Conservation (phyloP, 345 rosid species). For the Brassica incana region DNA sequence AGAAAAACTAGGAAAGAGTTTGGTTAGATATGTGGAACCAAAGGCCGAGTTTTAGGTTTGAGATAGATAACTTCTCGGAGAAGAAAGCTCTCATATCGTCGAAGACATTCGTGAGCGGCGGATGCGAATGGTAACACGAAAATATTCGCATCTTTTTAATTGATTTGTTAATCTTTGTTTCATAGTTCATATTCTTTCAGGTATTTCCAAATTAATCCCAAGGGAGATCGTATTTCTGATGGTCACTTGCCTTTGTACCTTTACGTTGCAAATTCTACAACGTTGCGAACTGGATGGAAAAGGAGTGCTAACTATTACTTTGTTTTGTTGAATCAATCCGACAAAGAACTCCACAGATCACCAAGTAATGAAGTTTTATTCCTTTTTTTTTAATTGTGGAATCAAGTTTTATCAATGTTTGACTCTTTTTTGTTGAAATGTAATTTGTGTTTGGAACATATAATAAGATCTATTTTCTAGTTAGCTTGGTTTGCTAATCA, state of each 20-base stretch:
- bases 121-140: slow-evolving; percentile 23
- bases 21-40: background rate
- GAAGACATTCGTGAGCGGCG: background rate
- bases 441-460: background rate
- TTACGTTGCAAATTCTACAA: background rate
- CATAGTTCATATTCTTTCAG: background rate
- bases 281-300: slow-evolving; percentile 9
- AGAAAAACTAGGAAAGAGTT: background rate
- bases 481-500: no score
- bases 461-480: background rate
- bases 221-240: background rate
- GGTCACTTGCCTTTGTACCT: background rate
- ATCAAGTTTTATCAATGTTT: background rate
- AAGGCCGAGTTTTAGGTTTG: slow-evolving; percentile 4
- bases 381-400: background rate
- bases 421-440: background rate
- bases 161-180: background rate
- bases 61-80: slow-evolving; percentile 20
- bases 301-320: background rate
- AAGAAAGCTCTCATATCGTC: background rate
- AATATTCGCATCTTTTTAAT: background rate
- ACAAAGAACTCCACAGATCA: slow-evolving; percentile 16
- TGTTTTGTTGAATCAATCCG: slow-evolving; percentile 3
- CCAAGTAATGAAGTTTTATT: slow-evolving; percentile 1
- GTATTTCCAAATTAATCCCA: background rate